Evolutionary conservation across 2,329 filamentous ascomycete genomes (phyloP), one percentile per base, ranked within the genome.

Genomic region (Penicillium palitans): DNA sequence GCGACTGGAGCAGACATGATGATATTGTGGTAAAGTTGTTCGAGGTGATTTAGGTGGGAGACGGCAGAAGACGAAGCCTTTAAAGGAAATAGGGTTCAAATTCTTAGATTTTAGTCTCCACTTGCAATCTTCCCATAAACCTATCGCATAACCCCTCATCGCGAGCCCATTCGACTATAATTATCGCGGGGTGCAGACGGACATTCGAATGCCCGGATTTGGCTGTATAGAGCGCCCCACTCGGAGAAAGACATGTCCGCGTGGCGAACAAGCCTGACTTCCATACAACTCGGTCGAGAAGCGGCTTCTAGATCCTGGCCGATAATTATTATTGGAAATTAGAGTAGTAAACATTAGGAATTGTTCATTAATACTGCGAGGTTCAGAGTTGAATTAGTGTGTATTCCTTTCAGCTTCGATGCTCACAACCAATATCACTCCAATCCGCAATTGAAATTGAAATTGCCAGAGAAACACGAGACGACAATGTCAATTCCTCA

Each of bases 231-330:
- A 17, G 10, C 47, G 49, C 2, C 33, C 50, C 39, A 50, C 39
- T 9, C 45, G 62, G 62, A 65, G 35, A 55, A 65, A 61, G 55
- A 63, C 55, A 65, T 55, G 59, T 62, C 64, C 63, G 62, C 12
- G 4, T 1, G 10, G 9, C 41, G 29, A 37, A 25, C 40, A 52
- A 19, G 17, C 42, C 55, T 39, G 35, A 50, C 50, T 41, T 29
- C 25, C 39, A 44, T 25, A 50, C 33, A 3, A 27, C 41, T 33
- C 46, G 31, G 27, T 35, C 41, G 51, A n/a, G 52, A 35, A 19
- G 19, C 15, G 13, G 12, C 5, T 15, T 25, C 41, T 25, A 25
- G 41, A 44, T 44, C 21, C 41, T 25, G 7, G 7, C 21, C 7
- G 24, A 24, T 3, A 15, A 42, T 24, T 24, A 24, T 8, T 15